Conservation (phyloP, 2,329 filamentous ascomycete genomes). For the Herpotrichia juniperi region DNA sequence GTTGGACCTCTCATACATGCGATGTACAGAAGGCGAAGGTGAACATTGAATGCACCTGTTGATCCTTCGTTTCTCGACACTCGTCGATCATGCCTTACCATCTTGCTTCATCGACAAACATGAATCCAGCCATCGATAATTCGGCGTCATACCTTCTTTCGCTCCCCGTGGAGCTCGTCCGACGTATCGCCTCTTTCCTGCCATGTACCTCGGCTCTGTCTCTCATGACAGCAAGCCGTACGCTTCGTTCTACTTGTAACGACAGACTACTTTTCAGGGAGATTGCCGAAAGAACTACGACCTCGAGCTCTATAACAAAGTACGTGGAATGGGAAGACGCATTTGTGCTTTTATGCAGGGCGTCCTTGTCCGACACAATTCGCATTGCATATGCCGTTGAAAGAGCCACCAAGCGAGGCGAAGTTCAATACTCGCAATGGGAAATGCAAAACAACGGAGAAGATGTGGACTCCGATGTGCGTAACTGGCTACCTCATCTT, state of each 20-base stretch:
- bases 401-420: not conserved
- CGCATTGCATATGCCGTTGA: not conserved
- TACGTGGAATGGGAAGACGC: not conserved
- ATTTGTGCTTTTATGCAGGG: not conserved
- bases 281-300: not conserved
- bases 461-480: not conserved
- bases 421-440: too few species aligned
- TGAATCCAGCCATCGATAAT: not conserved
- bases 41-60: too few species aligned
- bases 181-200: not conserved
- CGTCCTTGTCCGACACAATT: not conserved
- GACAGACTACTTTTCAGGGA: slow-evolving; percentile 5
- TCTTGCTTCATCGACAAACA: too few species aligned
- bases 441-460: too few species aligned
- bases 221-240: not conserved
- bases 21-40: too few species aligned
- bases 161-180: slow-evolving; percentile 5
- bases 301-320: too few species aligned
- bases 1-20: too few species aligned
- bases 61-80: too few species aligned
- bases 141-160: too few species aligned
- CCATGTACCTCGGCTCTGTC: slow-evolving; percentile 4
- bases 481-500: not conserved
- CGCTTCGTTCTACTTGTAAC: slow-evolving; percentile 1
- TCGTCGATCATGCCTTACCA: too few species aligned